A percentile compares a stretch with the other conserved stretches of the same genome.
Evolutionary conservation across 2,329 filamentous ascomycete species (phyloP).

Genomic region (Curvularia verruculosa): DNA sequence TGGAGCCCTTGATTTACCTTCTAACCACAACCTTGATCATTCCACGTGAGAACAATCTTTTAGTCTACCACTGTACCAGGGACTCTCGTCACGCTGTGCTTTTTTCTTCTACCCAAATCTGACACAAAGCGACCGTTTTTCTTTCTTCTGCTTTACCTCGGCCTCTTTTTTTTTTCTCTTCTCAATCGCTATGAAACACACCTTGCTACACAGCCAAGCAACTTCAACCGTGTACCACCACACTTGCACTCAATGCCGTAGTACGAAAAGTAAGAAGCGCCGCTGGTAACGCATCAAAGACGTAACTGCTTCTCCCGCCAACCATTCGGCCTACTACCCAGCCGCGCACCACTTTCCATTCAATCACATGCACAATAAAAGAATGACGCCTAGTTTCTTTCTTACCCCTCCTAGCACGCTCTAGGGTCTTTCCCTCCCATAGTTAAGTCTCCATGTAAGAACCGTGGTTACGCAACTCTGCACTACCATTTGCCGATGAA

Average conservation of each 20-base stretch:
- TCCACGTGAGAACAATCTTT: too few relatives aligned
- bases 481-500: too few relatives aligned
- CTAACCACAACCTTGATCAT: too few relatives aligned
- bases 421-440: too few relatives aligned
- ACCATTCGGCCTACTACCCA: not conserved
- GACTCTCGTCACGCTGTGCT: not conserved
- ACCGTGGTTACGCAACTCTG: not conserved
- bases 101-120: not conserved
- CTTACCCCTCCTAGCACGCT: not conserved
- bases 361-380: not conserved
- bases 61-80: too few relatives aligned
- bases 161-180: too few relatives aligned
- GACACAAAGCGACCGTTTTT: not conserved
- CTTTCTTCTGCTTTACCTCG: not conserved
- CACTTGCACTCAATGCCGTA: not conserved
- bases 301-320: not conserved
- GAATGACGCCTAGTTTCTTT: not conserved
- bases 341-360: not conserved
- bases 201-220: not conserved
- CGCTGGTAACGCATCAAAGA: not conserved
- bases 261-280: not conserved
- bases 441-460: not conserved
- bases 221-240: not conserved
- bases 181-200: not conserved
- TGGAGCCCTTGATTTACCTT: not conserved